Conservation (phyloP, 78 protist genomes). For the Tieghemostelium lacteum region DNA sequence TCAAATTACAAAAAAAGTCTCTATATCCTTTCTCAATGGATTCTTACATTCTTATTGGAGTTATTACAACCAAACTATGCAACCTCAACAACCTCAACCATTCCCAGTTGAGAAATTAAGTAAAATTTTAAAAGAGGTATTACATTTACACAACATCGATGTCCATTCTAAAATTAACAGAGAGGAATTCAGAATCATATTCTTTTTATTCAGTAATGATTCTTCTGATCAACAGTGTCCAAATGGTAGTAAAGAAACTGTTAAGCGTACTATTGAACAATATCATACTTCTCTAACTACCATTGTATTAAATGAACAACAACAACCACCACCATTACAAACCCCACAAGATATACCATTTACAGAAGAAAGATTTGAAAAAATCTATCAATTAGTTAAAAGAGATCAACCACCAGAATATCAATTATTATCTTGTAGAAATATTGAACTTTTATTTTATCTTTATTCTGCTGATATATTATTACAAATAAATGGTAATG, state of each 20-base stretch:
- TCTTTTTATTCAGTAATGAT: constrained; percentile 45
- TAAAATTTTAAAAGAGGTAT: constrained; percentile 23
- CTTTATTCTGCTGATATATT: constrained; percentile 17
- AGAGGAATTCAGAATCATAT: constrained; percentile 24
- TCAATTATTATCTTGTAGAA: constrained; percentile 10
- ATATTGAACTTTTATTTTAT: constrained; percentile 36
- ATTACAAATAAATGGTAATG: background rate
- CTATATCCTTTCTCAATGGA: constrained; percentile 7
- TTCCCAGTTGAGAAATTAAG: constrained; percentile 32
- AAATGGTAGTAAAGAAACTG: constrained; percentile 13
- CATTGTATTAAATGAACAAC: background rate
- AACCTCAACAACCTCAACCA: background rate
- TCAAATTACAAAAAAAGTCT: background rate
- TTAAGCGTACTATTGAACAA: constrained; percentile 35
- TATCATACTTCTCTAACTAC: constrained; percentile 39
- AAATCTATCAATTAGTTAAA: background rate
- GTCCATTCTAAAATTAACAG: background rate
- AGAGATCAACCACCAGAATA: background rate
- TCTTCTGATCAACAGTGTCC: constrained; percentile 19
- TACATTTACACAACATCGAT: background rate
- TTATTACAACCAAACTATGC: constrained; percentile 11
- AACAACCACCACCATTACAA: background rate
- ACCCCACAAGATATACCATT: background rate
- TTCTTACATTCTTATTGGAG: constrained; percentile 48
- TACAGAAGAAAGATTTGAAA: constrained; percentile 3